Conservation (phyloP, 805 yeast species). For the Candida awuae region DNA sequence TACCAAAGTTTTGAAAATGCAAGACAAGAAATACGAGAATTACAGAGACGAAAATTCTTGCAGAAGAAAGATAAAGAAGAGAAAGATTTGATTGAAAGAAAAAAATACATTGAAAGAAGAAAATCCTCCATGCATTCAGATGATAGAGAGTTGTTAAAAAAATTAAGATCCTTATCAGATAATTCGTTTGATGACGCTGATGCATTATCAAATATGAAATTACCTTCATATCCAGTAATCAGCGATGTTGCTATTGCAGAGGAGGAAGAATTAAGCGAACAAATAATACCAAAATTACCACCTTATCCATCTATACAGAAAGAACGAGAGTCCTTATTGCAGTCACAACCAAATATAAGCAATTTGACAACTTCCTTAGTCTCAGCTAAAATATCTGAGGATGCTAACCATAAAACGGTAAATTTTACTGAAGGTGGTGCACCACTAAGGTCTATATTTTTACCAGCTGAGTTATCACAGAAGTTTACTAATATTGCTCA, state of each 20-base stretch:
- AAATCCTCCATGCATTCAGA: constrained; percentile 14
- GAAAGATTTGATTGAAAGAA: constrained; percentile 5
- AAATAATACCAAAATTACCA: constrained; percentile 10
- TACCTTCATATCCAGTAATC: constrained; percentile 17
- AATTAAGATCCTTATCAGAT: constrained; percentile 20
- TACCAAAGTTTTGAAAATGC: constrained; percentile 19
- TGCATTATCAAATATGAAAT: background rate
- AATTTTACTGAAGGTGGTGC: constrained; percentile 48
- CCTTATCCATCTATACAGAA: constrained; percentile 1
- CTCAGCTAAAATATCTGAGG: constrained; percentile 2
- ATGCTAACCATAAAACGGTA: constrained; percentile 31
- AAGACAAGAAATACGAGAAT: constrained; percentile 15
- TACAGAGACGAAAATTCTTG: constrained; percentile 17
- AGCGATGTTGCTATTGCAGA: constrained; percentile 14
- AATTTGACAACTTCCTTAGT: background rate
- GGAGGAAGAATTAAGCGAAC: constrained; percentile 7
- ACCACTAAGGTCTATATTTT: constrained; percentile 43
- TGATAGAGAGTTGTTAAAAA: constrained; percentile 15
- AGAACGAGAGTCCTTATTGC: background rate
- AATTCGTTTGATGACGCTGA: constrained; percentile 15
- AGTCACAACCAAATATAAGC: background rate
- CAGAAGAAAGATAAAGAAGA: constrained; percentile 17
- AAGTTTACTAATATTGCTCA: constrained; percentile 40
- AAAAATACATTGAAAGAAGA: constrained; percentile 12
- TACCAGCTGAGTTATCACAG: constrained; percentile 38